Evolutionary conservation across 2,329 filamentous ascomycete genomes (phyloP), one percentile per base, ranked within the genome.

Genomic region (Cordyceps cateniannulata): DNA sequence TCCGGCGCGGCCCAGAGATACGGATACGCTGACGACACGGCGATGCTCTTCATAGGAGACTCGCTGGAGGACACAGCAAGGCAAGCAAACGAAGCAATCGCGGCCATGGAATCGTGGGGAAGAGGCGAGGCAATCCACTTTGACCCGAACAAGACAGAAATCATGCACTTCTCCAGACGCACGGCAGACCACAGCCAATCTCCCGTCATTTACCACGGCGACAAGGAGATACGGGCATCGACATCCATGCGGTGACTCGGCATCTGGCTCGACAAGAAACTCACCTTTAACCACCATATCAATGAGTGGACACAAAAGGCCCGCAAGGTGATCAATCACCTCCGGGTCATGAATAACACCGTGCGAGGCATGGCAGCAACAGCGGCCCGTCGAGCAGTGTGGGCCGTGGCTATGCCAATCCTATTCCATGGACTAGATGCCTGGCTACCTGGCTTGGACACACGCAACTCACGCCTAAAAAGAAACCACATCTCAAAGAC

Each of bases 191-290:
- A 50, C 12, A 22, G 8, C 3, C 12, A 12, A 49, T 58, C 55
- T 20, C 55, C 45, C 8, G 16, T 58, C 45, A 59, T 59, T 20
- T 12, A 59, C 45, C 35, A 59, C 20, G 35, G 56, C 35, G 47
- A 59, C 35, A 59, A 59, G 12, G 56, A 51, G 27, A 59, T 59
- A 45, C 47, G 25, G 32, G 56, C 35, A 42, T 32, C 35, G 5
- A 18, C 1, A 35, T 50, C 47, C 20, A 50, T 59, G 35, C 35
- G 47, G 9, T 51, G 35, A 47, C 56, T 59, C 4, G 47, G 45
- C 35, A 59, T 51, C 18, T 59, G 35, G 56, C 35, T 59, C 18
- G 47, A 59, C 38, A 59, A 59, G 56, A 51, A 51, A 59, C 56
- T 59, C 47, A 59, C 56, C 56, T 51, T 59, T 29, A 50, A 59